Evolutionary conservation across 2,329 filamentous ascomycete genomes (phyloP), one percentile per base, ranked within the genome.

Genomic region (Lecanicillium sp.): DNA sequence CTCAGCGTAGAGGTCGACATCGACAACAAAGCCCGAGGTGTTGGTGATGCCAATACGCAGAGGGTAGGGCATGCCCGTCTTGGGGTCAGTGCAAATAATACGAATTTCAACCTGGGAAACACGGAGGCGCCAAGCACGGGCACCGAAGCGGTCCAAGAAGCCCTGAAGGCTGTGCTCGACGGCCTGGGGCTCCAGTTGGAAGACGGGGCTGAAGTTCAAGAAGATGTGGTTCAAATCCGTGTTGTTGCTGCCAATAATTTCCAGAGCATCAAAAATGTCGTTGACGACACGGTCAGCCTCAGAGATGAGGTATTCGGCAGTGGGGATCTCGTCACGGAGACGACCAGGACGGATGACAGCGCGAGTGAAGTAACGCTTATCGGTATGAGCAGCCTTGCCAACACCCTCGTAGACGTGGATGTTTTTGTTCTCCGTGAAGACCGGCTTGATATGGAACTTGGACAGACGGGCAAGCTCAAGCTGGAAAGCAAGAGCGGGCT

Each of bases 151-250:
- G 55, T 96, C 92, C 50, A 98, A 71, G 79, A 98, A 98, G 40
- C 89, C 89, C 56, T 84, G 87, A 17, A 98, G 78, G 20, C 87
- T 90, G 63, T 94, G 78, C 67, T 96, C 88, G 13, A 98, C 87
- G 67, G 95, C 87, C 43, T 78, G 69, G 4, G 92, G 89, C 55
- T 87, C 74, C 35, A 98, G 78, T 59, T 88, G 86, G 80, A 98
- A 96, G 43, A 95, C 85, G 9, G 89, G 87, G 0, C 87, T 92
- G 70, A 98, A 98, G 76, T 98, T 96, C 74, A 98, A 92, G 72
- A 98, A 98, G 74, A 98, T 92, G 69, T 98, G 92, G 73, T 98
- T 98, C 58, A 98, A 75, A 72, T 98, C 92, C 37, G 92, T 95
- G 70, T 94, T 94, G 71, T 95, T 96, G 74, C 95, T 95, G 57